Conservation (phyloP, 441 rosid species). For the Bocquillonia castaneifolia region DNA sequence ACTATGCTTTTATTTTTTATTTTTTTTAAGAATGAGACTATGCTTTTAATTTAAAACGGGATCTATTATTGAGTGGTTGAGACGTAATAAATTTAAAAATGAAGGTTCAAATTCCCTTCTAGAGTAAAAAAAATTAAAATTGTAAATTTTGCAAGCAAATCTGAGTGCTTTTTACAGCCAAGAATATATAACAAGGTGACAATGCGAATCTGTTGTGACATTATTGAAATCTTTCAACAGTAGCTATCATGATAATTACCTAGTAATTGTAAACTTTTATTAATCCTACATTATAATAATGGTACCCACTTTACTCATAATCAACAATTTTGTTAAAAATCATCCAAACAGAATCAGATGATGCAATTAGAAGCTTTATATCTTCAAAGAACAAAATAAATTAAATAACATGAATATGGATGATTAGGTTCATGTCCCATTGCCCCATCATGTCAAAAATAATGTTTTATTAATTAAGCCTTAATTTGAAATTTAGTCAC, state of each 20-base stretch:
- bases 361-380: slow-evolving; percentile 17
- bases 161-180: too few species aligned
- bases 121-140: too few species aligned
- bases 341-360: slow-evolving; percentile 16
- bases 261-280: slow-evolving; percentile 10
- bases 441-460: too few species aligned
- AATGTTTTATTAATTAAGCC: neutral
- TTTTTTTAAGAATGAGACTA: too few species aligned
- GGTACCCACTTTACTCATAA: slow-evolving; percentile 17
- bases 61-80: too few species aligned
- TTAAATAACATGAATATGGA: slow-evolving; percentile 25
- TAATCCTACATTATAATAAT: neutral
- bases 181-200: too few species aligned
- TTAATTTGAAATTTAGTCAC: slow-evolving; percentile 16
- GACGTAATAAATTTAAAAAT: too few species aligned
- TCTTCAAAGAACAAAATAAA: slow-evolving; percentile 8
- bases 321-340: slow-evolving; percentile 16
- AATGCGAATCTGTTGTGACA: too few species aligned
- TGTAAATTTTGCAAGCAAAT: too few species aligned
- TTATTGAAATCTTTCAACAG: neutral
- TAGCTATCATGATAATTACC: slow-evolving; percentile 22
- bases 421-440: slow-evolving; percentile 27
- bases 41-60: too few species aligned
- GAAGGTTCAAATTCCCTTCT: too few species aligned
- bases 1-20: too few species aligned